Percentiles rank a stretch among this genome's conserved stretches.
Evolutionary conservation across 2,329 filamentous ascomycete species (phyloP).

Genomic region (Diaporthe humulicola): DNA sequence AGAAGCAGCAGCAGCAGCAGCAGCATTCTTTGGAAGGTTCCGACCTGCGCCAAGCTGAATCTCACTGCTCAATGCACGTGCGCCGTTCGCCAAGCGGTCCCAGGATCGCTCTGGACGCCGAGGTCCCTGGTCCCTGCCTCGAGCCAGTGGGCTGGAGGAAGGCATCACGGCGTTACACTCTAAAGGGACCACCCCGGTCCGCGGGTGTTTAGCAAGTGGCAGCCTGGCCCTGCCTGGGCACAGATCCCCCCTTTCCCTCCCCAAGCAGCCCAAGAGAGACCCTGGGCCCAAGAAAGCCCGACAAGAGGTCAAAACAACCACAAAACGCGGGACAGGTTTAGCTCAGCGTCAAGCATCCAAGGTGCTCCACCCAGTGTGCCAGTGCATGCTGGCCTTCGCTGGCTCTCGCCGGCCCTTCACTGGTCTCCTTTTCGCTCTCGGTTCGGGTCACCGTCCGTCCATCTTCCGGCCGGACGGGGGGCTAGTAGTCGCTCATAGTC

Average conservation of each 20-base stretch:
- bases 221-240: constrained; percentile 28
- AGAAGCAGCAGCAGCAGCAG: background rate
- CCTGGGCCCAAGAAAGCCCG: background rate
- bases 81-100: background rate
- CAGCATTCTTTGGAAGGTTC: background rate
- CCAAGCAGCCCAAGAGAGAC: background rate
- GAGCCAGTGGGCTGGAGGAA: constrained; percentile 2
- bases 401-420: background rate
- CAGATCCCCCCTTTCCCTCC: constrained; percentile 11
- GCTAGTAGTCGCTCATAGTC: background rate
- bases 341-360: constrained; percentile 14
- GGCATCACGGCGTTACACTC: constrained; percentile 24
- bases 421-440: constrained; percentile 15
- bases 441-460: background rate
- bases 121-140: constrained; percentile 1
- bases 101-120: constrained; percentile 1
- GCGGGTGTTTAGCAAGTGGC: constrained; percentile 19
- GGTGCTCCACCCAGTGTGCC: background rate
- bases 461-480: background rate
- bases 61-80: constrained; percentile 20
- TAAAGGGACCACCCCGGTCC: constrained; percentile 18
- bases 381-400: background rate
- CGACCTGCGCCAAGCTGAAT: constrained; percentile 13
- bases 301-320: constrained; percentile 13
- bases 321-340: constrained; percentile 13